Evolutionary conservation across 73 alveolate genomes (phyloP).

Genomic region (Paramecium pentaurelia): DNA sequence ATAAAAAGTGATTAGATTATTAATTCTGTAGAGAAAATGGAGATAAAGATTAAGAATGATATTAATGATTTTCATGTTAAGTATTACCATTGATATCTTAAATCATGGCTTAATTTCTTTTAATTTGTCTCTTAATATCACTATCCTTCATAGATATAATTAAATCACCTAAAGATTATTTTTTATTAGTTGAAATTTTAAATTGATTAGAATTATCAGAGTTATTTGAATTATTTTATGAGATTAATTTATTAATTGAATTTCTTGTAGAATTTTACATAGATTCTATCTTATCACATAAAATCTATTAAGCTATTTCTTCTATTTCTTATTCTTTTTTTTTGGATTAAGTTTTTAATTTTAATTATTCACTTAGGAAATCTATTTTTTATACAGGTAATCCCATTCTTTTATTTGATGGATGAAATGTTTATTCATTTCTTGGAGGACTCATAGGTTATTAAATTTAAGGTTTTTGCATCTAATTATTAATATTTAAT

Average conservation of each 20-base stretch:
- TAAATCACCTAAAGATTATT: neutral
- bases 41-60: neutral
- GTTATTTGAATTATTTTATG: neutral
- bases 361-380: conserved; percentile 16
- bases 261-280: conserved; percentile 14
- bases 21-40: neutral
- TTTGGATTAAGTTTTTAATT: neutral
- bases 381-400: conserved; percentile 5
- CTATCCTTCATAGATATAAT: neutral
- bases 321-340: neutral
- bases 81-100: neutral
- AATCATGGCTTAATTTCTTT: neutral
- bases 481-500: neutral
- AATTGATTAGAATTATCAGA: neutral
- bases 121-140: neutral
- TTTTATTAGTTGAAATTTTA: neutral
- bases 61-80: neutral
- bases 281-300: conserved; percentile 19
- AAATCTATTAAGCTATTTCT: neutral
- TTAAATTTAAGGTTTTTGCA: neutral
- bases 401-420: neutral
- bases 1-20: neutral
- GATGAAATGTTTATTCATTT: neutral
- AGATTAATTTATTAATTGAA: neutral
- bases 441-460: conserved; percentile 35